Evolutionary conservation across 1,139 yeast species (phyloP), one percentile per base, ranked within the genome.

Genomic region (Hansenula lynferdii): DNA sequence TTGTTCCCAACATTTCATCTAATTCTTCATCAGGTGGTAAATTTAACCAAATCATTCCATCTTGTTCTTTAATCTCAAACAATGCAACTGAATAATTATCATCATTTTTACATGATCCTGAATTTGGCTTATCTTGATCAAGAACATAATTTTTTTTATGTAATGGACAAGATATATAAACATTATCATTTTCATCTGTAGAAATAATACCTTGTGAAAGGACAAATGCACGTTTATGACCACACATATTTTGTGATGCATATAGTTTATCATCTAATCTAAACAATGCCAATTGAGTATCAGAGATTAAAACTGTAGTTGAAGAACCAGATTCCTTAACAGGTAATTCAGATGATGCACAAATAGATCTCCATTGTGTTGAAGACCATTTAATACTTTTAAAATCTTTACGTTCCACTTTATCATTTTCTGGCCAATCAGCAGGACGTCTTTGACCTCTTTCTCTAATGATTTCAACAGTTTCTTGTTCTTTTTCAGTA

Each of bases 221-320:
- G 3, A 56, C 60, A 49, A 58, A 58, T 1, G 62, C 55, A 22
- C 63, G 48, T 25, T 59, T 54, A 41, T 61, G 65, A 14, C 62
- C 62, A 43, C 66, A 61, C 64, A 61, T 60, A 42, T 62, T 61
- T 36, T 61, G 66, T 9, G 62, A 58, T 14, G 64, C 60, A 39
- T 47, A 58, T 10, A 58, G 45, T 35, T 51, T 51, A 17, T 50
- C 61, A n/a, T 50, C 42, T 14, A 54, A 43, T 29, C 62, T 46
- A 51, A 59, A 61, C 3, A 61, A 24, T 2, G 66, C 65, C 10
- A 61, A 40, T 41, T 61, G 65, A 3, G 66, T 61, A 37, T 60
- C 63, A 2, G 64, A 60, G 3, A 60, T 42, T 22, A 59, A 42
- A 8, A 57, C 46, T 3, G 63, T 57, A 3, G 58, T 54, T 2